A percentile compares a stretch with the other conserved stretches of the same genome.
These are phyloP conservation scores for Sporisorium iseilematis-ciliati DNA, from an alignment of 1,284 basidiomycete species.

Conservation along the genomic window DNA sequence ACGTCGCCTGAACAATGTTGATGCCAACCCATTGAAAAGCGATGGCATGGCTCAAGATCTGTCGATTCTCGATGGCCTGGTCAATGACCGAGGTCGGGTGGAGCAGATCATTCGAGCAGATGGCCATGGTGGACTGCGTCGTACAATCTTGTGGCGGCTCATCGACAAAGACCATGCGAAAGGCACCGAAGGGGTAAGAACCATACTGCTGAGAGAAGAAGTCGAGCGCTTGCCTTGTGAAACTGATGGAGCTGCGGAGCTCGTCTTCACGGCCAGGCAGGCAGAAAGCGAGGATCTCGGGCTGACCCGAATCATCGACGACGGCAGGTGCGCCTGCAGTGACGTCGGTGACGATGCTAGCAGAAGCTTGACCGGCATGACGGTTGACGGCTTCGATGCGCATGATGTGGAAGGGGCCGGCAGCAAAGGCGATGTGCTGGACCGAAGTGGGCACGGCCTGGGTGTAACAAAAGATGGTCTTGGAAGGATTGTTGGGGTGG, in stretches of 20 bases:
- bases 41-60: constrained; percentile 81
- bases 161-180: constrained; percentile 96
- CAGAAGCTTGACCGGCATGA: constrained; percentile 74
- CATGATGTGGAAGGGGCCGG: constrained; percentile 81
- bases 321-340: constrained; percentile 21
- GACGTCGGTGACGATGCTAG: constrained; percentile 72
- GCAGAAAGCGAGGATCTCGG: constrained; percentile 92
- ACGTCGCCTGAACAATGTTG: constrained; percentile 93
- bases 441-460: constrained; percentile 89
- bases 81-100: constrained; percentile 92
- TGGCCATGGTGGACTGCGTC: constrained; percentile 84
- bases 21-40: constrained; percentile 98
- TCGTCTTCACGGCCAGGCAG: constrained; percentile 84
- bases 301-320: constrained; percentile 72
- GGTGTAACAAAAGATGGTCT: constrained; percentile 93
- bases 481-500: constrained; percentile 92
- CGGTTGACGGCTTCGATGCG: constrained; percentile 40
- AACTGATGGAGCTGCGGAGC: constrained; percentile 78
- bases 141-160: constrained; percentile 78
- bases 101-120: constrained; percentile 85
- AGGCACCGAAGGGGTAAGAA: constrained; percentile 92
- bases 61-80: constrained; percentile 90
- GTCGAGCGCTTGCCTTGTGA: constrained; percentile 88
- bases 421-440: constrained; percentile 95
- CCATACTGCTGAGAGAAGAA: constrained; percentile 93